Evolutionary conservation across 2,329 filamentous ascomycete genomes (phyloP).

Genomic region (Nothopassalora personata): DNA sequence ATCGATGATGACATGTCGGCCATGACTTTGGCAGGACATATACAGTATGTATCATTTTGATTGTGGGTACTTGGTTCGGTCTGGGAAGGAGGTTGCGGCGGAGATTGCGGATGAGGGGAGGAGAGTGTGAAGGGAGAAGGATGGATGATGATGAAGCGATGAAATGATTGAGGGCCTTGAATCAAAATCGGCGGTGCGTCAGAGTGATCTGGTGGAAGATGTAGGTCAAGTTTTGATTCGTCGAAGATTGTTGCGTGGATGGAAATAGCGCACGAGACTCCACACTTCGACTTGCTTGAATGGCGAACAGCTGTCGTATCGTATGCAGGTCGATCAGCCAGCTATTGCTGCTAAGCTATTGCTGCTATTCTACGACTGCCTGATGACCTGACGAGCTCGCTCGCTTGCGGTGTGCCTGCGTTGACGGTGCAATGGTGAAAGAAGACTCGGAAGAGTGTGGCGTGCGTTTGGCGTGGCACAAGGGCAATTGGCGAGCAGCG

Average conservation of each 20-base stretch:
- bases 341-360: too few relatives aligned
- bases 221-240: not conserved
- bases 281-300: too few relatives aligned
- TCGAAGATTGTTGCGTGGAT: not conserved
- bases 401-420: not conserved
- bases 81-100: not conserved
- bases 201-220: not conserved
- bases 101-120: not conserved
- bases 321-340: too few relatives aligned
- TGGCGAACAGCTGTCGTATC: too few relatives aligned
- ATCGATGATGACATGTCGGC: not conserved
- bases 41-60: not conserved
- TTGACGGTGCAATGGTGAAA: not conserved
- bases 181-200: not conserved
- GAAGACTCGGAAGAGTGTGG: too few relatives aligned
- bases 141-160: not conserved
- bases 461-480: conserved; percentile 16
- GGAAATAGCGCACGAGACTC: too few relatives aligned
- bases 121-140: not conserved
- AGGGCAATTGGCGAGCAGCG: conserved; percentile 10
- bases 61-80: not conserved
- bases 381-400: not conserved
- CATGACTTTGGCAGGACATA: not conserved
- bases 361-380: too few relatives aligned
- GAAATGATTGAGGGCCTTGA: not conserved